These are phyloP conservation scores for Populus hybrid DNA, from an alignment of 441 rosid species.

Conservation along the genomic window DNA sequence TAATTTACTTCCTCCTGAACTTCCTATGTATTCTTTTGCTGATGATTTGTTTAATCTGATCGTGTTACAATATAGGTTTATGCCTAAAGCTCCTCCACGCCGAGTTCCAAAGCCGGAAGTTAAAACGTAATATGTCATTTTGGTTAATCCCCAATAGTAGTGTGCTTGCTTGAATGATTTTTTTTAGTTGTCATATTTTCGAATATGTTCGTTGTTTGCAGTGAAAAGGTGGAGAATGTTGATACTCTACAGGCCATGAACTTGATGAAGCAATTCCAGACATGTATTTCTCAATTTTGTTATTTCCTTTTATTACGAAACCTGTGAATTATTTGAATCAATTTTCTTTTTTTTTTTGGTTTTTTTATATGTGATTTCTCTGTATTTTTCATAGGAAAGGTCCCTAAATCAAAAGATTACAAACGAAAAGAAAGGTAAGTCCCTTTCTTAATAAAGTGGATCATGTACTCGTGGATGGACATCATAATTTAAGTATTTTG, in stretches of 20 bases:
- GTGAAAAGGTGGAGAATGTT: conserved; percentile 53
- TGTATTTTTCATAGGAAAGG: conserved; percentile 46
- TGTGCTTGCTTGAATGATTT: neutral
- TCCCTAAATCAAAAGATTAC: conserved; percentile 47
- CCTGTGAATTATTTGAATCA: neutral
- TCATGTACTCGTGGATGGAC: neutral
- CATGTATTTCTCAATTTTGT: conserved; percentile 16
- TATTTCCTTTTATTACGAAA: neutral
- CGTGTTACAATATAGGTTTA: conserved; percentile 53
- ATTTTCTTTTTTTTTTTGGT: neutral
- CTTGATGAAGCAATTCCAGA: conserved; percentile 61
- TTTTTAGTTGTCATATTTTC: neutral
- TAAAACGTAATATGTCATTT: conserved; percentile 49
- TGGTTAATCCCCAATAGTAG: neutral
- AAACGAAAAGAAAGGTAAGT: conserved; percentile 71
- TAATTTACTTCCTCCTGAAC: neutral
- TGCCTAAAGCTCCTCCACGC: conserved; percentile 65
- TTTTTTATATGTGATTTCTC: conserved; percentile 14
- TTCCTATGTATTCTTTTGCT: neutral
- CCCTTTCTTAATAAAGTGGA: neutral
- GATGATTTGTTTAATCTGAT: neutral
- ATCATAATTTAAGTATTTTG: too few species aligned
- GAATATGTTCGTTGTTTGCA: conserved; percentile 27
- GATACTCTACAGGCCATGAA: conserved; percentile 55
- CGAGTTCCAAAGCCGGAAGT: conserved; percentile 54